Evolutionary conservation across 2,329 filamentous ascomycete species (phyloP).

Genomic region (Arthrobotrys conoides): DNA sequence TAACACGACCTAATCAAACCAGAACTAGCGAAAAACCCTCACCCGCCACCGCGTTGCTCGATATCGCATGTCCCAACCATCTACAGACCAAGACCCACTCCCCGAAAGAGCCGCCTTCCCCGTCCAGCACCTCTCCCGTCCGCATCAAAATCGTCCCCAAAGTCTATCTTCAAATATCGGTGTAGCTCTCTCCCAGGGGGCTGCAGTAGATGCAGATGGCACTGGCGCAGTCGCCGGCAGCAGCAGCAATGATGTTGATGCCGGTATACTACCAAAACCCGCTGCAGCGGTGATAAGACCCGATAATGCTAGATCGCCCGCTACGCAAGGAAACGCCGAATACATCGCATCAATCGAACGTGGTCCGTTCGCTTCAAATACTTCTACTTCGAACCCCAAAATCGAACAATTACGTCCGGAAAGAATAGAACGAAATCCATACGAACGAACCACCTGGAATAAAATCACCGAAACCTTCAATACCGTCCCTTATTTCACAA

Average conservation of each 20-base stretch:
- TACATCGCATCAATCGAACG: conserved; percentile 9
- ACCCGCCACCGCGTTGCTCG: conserved; percentile 5
- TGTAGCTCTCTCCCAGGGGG: not conserved
- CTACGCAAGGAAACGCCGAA: not conserved
- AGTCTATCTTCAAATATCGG: not conserved
- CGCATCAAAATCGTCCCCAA: not conserved
- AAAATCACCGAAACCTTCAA: conserved; percentile 6
- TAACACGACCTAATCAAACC: not conserved
- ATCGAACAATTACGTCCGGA: conserved; percentile 1
- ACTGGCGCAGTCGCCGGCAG: too few species aligned
- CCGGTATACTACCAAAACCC: conserved; percentile 11
- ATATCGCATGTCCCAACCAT: conserved; percentile 53
- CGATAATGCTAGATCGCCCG: not conserved
- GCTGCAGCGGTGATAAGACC: conserved; percentile 33
- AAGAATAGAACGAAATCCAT: conserved; percentile 7
- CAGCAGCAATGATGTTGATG: too few species aligned
- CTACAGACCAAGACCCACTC: conserved; percentile 33
- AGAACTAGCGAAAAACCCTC: not conserved
- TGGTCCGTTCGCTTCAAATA: conserved; percentile 4
- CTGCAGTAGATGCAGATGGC: conserved; percentile 5
- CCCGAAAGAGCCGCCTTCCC: conserved; percentile 48
- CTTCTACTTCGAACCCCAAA: not conserved
- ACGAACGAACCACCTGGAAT: conserved; percentile 23
- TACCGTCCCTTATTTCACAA: conserved; percentile 1
- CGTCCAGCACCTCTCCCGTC: conserved; percentile 37